These are phyloP conservation scores for Hyphopichia khmerensis DNA, from an alignment of 1,139 yeast genomes.

Conservation along the genomic window DNA sequence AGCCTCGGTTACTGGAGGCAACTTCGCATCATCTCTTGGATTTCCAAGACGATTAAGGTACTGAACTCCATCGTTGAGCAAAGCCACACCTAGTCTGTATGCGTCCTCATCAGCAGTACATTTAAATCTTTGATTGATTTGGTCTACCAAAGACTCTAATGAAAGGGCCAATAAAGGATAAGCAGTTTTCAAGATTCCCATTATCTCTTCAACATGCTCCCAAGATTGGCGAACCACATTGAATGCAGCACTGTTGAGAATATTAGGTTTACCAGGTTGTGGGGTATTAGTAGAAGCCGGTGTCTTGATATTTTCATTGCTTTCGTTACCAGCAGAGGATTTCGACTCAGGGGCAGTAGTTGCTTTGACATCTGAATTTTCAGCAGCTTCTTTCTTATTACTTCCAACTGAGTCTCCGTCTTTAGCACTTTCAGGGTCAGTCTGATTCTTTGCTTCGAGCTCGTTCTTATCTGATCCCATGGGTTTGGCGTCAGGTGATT, in stretches of 20 bases:
- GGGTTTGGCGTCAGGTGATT: too few relatives aligned
- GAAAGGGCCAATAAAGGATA: conserved; percentile 92
- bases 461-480: too few relatives aligned
- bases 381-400: background rate
- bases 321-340: background rate
- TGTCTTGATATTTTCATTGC: background rate
- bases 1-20: conserved; percentile 91
- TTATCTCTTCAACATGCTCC: conserved; percentile 93
- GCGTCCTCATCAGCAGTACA: conserved; percentile 97
- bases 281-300: background rate
- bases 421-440: too few relatives aligned
- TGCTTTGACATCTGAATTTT: background rate
- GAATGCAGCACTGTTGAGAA: background rate
- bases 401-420: too few relatives aligned
- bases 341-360: background rate
- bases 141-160: conserved; percentile 92
- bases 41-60: conserved; percentile 79
- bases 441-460: too few relatives aligned
- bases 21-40: conserved; percentile 83
- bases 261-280: background rate
- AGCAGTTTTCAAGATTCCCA: conserved; percentile 93
- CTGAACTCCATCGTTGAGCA: conserved; percentile 91
- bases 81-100: conserved; percentile 86
- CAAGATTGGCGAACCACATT: conserved; percentile 64
- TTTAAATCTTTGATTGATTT: conserved; percentile 90